Base-by-base conservation (phyloP, 2,329 filamentous ascomycete species). In the Alternaria sp. region DNA sequence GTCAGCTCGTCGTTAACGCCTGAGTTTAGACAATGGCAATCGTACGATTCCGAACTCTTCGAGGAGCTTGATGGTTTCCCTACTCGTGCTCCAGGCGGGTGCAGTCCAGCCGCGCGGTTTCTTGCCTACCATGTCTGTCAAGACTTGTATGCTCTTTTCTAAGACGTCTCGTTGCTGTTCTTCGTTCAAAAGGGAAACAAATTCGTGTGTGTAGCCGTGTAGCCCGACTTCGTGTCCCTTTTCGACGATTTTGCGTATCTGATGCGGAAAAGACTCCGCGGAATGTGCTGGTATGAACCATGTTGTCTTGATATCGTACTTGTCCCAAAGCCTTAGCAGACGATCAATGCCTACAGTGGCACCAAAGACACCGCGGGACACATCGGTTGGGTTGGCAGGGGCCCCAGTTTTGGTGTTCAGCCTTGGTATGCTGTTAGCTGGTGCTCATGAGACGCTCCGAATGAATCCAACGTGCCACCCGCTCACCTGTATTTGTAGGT, bases 231-330 rank as follows among this genome's bases (percentile, higher is more conserved):
- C 81, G 60, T 83, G 81, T 1, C 81, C 81, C 6, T 73, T 73
- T 59, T 83, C 80, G 6, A 79, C 67, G 32, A 83, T 76, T 72
- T 81, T 82, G 30, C 80, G 83, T 56, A 85, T 77, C 70, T 83
- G 83, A 23, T 79, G 77, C 0, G 83, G 85, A 70, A 86, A 83
- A 0, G 81, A 82, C 58, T 85, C 83, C 6, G 86, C 69, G 3
- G 82, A 74, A 65, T 83, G 81, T 4, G 76, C 81, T 12, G 81
- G 81, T 59, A 77, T 68, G 68, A 82, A 83, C 77, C 80, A 83
- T 2, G 80, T 82, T 9, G 79, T 68, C 60, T 79, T 79, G 69
- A 83, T 83, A 51, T 76, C 68, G 68, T 83, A 79, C 44, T 80
- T 81, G 46, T 77, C 73, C 69, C 73, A 82, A 9, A 84, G 72